Evolutionary conservation across 2,329 filamentous ascomycete species (phyloP).

Genomic region (Emericellopsis atlantica): DNA sequence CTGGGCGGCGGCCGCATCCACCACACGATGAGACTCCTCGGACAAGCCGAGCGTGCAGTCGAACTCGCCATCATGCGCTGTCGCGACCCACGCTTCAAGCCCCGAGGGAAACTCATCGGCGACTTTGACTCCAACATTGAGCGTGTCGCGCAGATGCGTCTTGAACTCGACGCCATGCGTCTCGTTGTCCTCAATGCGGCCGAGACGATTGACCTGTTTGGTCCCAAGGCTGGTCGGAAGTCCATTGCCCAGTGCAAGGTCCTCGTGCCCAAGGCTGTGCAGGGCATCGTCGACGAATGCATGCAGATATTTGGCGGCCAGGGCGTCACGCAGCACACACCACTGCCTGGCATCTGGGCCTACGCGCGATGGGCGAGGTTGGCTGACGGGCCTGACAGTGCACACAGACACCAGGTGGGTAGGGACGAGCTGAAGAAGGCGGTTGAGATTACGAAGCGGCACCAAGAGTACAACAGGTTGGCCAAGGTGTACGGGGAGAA

Average conservation of each 20-base stretch:
- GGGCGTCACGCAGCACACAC: conserved; percentile 80
- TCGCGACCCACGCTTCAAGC: conserved; percentile 72
- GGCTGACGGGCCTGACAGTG: conserved; percentile 84
- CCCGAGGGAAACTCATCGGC: conserved; percentile 68
- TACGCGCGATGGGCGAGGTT: conserved; percentile 63
- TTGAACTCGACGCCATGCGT: conserved; percentile 80
- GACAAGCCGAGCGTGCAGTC: conserved; percentile 62
- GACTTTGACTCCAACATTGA: conserved; percentile 83
- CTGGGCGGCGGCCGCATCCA: conserved; percentile 89
- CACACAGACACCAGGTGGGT: conserved; percentile 66
- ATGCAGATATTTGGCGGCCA: conserved; percentile 83
- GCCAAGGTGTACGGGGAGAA: conserved; percentile 47
- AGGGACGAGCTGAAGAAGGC: conserved; percentile 60
- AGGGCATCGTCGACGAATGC: conserved; percentile 77
- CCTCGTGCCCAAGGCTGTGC: conserved; percentile 61
- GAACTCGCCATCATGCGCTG: conserved; percentile 82
- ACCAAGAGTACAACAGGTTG: conserved; percentile 47
- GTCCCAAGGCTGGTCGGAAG: conserved; percentile 71
- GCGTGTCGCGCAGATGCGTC: conserved; percentile 72
- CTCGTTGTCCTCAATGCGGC: conserved; percentile 80
- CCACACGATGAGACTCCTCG: conserved; percentile 58
- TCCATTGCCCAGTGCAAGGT: conserved; percentile 90
- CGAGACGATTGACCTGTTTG: conserved; percentile 72
- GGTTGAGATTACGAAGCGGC: conserved; percentile 40
- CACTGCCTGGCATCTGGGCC: conserved; percentile 60